Evolutionary conservation across 495 filamentous ascomycete species (phyloP), one percentile per base, ranked within the genome.

Genomic region (Beverwykella pulmonaria): DNA sequence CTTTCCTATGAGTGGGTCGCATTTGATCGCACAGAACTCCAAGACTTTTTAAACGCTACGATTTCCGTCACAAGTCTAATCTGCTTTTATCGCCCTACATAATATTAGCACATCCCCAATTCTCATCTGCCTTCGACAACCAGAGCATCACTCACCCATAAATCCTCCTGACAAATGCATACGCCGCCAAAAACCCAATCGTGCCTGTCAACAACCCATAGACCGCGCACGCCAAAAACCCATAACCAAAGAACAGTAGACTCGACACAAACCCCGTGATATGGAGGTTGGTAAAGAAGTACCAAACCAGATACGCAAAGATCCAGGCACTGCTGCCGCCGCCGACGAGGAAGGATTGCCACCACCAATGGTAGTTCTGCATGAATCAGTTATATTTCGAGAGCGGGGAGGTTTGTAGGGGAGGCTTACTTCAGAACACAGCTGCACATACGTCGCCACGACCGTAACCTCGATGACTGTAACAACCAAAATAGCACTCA

Each of bases 301-400:
- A 97, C 87, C 90, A 96, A 48, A 88, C 80, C 71, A 90, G 91
- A 76, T 96, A 96, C 41, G 85, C 71, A 74, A 93, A 95, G 41
- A 97, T 86, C 92, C 92, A 97, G 65, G 92, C 76, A 1, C 89
- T 86, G 67, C 86, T 90, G 70, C 88, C 88, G 55, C 88, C 88
- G 46, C 93, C 93, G 17, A 93, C 85, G 39, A 92, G 76, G 80
- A 97, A 94, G 67, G 89, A 91, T 73, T 92, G 89, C 92, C 92
- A 96, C 91, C 91, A 95, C 93, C 93, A 97, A 75, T 94, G 84
- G 76, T 96, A 92, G 74, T 96, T 93, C 87, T 92, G 60, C 17
- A 10, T 32, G 17, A 30, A 29, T 54, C 17, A 54, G 23, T 15
- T 32, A 7, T 1, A 26, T 53, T 53, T 23, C 19, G n/a, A n/a